phyloP scores from a whole-genome alignment of 805 yeast species.

The Hanseniaspora hatyaiensis region DNA sequence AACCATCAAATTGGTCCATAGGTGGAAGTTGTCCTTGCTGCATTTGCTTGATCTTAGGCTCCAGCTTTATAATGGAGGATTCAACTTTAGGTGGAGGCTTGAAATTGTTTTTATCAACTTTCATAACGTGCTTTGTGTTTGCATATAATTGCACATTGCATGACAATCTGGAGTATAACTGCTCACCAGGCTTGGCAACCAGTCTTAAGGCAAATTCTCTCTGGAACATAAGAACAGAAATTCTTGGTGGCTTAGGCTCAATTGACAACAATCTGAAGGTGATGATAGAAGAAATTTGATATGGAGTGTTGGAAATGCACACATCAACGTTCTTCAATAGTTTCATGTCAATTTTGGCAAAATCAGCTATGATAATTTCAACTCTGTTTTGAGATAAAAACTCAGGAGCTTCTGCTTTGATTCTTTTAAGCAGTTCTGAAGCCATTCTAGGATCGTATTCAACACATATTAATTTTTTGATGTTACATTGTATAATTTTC shows the following conservation, averaged over 20 bases:
- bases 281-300: constrained; percentile 92
- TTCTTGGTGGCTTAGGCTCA: constrained; percentile 80
- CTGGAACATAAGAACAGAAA: constrained; percentile 92
- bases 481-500: constrained; percentile 77
- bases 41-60: constrained; percentile 63
- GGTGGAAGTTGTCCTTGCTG: constrained; percentile 14
- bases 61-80: constrained; percentile 88
- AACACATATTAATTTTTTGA: constrained; percentile 78
- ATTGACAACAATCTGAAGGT: constrained; percentile 84
- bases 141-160: constrained; percentile 99
- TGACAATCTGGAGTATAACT: constrained; percentile 79
- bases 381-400: constrained; percentile 37
- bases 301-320: constrained; percentile 94
- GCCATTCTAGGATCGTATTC: constrained; percentile 99
- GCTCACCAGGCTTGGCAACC: constrained; percentile 93
- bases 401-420: constrained; percentile 34
- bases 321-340: constrained; percentile 80
- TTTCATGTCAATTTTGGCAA: constrained; percentile 68
- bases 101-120: constrained; percentile 92
- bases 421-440: constrained; percentile 93
- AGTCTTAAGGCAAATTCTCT: constrained; percentile 90
- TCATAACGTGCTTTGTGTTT: constrained; percentile 96
- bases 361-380: constrained; percentile 87
- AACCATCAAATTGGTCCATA: constrained; percentile 93
- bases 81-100: constrained; percentile 98